Evolutionary conservation across 169 alveolate species (phyloP).

Genomic region (Eimeria tenella): DNA sequence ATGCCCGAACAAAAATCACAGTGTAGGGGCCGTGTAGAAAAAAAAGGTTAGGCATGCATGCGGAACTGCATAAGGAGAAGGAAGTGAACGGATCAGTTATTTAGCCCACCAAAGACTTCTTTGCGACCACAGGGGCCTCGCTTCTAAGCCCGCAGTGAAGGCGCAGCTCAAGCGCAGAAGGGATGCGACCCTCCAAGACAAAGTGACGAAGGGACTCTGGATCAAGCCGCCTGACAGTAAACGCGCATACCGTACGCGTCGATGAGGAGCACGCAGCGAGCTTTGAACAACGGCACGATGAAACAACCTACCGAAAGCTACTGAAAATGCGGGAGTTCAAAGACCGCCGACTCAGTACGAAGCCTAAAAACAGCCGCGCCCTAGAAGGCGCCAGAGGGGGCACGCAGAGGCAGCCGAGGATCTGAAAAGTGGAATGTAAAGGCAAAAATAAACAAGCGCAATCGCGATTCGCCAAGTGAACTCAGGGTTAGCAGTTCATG

Average conservation of each 20-base stretch:
- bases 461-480: too few relatives aligned
- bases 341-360: slow-evolving; percentile 40
- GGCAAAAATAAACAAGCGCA: not conserved
- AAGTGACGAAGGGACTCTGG: slow-evolving; percentile 41
- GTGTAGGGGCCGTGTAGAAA: not conserved
- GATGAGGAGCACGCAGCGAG: not conserved
- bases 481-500: not conserved
- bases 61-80: not conserved
- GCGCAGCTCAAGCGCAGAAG: slow-evolving; percentile 59
- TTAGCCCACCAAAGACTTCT: slow-evolving; percentile 30
- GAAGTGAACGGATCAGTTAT: not conserved
- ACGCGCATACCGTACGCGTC: not conserved
- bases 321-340: slow-evolving; percentile 54
- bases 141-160: slow-evolving; percentile 26
- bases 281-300: not conserved
- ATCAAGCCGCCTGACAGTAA: slow-evolving; percentile 2
- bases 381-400: slow-evolving; percentile 58
- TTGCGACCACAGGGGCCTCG: not conserved
- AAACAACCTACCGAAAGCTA: slow-evolving; percentile 37
- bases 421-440: not conserved
- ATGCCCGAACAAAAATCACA: not conserved
- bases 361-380: slow-evolving; percentile 30
- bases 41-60: not conserved
- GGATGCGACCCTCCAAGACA: slow-evolving; percentile 57
- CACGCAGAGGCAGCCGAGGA: slow-evolving; percentile 31